Percentiles rank a stretch among this genome's conserved stretches.
These are phyloP conservation scores for Cardamine occulta DNA, from an alignment of 345 rosid species.

Conservation along the genomic window DNA sequence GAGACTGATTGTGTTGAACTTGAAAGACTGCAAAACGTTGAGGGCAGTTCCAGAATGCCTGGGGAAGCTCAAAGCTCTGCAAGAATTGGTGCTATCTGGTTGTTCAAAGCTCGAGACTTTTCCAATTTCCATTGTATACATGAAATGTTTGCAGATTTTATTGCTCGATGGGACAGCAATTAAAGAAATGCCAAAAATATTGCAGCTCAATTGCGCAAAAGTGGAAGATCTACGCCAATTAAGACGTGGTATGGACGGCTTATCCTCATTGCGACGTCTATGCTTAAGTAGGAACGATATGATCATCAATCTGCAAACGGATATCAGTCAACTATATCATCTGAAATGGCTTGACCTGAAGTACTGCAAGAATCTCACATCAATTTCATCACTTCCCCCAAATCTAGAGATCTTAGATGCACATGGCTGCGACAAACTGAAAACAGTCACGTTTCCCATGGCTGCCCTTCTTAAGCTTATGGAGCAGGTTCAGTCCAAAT, in stretches of 20 bases:
- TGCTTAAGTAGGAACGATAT: slow-evolving; percentile 23
- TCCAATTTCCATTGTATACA: slow-evolving; percentile 19
- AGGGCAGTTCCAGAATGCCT: slow-evolving; percentile 14
- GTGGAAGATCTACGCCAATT: neutral
- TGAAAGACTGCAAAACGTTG: slow-evolving; percentile 27
- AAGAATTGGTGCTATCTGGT: slow-evolving; percentile 34
- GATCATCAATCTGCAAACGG: slow-evolving; percentile 1
- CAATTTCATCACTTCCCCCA: slow-evolving; percentile 24
- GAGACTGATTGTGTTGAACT: slow-evolving; percentile 26
- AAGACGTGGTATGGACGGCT: neutral
- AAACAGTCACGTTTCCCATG: neutral
- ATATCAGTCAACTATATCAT: slow-evolving; percentile 6
- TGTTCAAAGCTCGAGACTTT: slow-evolving; percentile 21
- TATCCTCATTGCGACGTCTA: slow-evolving; percentile 19
- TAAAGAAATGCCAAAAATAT: slow-evolving; percentile 20
- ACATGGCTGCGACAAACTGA: slow-evolving; percentile 27
- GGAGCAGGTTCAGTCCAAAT: slow-evolving; percentile 35
- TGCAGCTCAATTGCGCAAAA: neutral
- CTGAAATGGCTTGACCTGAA: slow-evolving; percentile 27
- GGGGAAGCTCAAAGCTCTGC: slow-evolving; percentile 29
- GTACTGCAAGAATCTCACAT: slow-evolving; percentile 23
- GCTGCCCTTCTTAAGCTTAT: slow-evolving; percentile 18
- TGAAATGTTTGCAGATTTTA: slow-evolving; percentile 29
- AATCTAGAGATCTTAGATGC: slow-evolving; percentile 34
- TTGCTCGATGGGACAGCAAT: slow-evolving; percentile 24